These are phyloP conservation scores for Alternaria burnsii DNA, from an alignment of 2,329 filamentous ascomycete genomes.

Conservation along the genomic window DNA sequence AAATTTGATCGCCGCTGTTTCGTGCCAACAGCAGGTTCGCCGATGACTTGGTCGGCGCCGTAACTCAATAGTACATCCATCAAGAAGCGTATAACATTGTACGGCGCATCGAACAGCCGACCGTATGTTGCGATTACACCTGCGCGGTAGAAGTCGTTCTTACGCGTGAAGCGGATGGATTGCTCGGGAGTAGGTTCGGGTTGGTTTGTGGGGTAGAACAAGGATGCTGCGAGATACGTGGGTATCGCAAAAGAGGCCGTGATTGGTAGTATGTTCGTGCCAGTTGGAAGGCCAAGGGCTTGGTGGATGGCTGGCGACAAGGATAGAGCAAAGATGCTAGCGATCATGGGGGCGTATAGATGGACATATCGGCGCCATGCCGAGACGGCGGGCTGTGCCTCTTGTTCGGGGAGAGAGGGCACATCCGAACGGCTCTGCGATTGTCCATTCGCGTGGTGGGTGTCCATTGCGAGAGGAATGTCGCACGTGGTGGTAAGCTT, in stretches of 20 bases:
- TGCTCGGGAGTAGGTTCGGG: constrained; percentile 18
- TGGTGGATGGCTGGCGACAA: constrained; percentile 7
- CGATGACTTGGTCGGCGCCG: not conserved
- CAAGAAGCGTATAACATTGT: constrained; percentile 15
- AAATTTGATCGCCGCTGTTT: constrained; percentile 23
- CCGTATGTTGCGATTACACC: constrained; percentile 26
- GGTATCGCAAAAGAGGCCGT: constrained; percentile 19
- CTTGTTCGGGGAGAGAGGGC: not conserved
- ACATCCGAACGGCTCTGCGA: not conserved
- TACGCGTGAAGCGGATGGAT: constrained; percentile 28
- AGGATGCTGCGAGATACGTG: constrained; percentile 22
- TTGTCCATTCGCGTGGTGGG: not conserved
- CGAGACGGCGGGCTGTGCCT: not conserved
- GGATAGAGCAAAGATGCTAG: constrained; percentile 14
- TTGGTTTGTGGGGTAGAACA: constrained; percentile 19
- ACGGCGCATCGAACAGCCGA: constrained; percentile 22
- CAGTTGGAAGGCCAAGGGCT: not conserved
- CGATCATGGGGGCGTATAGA: constrained; percentile 29
- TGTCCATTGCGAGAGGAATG: not conserved
- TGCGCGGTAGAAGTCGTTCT: constrained; percentile 22
- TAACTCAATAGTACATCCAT: constrained; percentile 20
- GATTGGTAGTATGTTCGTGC: constrained; percentile 6
- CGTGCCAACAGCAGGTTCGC: too few species aligned
- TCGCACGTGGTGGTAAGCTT: not conserved
- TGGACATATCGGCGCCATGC: constrained; percentile 17